Conservation (phyloP, 2,329 filamentous ascomycete species). For the Trichophyton rubrum region DNA sequence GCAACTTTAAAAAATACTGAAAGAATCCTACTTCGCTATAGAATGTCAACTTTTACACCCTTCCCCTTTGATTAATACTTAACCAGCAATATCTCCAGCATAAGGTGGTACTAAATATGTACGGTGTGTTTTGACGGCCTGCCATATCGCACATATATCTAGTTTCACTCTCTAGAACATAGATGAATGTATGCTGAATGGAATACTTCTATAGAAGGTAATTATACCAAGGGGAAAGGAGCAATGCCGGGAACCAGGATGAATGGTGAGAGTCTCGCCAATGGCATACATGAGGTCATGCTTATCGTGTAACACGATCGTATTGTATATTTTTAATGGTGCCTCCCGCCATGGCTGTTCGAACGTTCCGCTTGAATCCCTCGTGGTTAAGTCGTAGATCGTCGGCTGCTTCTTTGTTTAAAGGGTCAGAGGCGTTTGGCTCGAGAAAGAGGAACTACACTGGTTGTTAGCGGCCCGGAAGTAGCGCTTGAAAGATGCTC, state of each 20-base stretch:
- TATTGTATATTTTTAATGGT: conserved; percentile 59
- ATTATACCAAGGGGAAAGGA: neutral
- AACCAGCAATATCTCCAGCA: neutral
- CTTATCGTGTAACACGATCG: conserved; percentile 62
- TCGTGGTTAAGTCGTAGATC: conserved; percentile 79
- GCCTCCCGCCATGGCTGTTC: conserved; percentile 70
- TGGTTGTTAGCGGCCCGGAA: neutral
- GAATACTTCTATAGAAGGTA: neutral
- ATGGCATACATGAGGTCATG: neutral
- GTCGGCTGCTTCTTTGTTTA: conserved; percentile 96
- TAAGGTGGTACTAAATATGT: too few species aligned
- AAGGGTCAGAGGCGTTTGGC: conserved; percentile 89
- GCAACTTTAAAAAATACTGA: neutral
- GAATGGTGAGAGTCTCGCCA: neutral
- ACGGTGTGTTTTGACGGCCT: neutral
- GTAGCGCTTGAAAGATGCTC: conserved; percentile 14
- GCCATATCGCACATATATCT: neutral
- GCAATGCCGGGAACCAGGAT: neutral
- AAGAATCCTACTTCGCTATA: neutral
- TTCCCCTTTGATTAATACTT: neutral
- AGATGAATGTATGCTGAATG: neutral
- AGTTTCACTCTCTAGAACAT: neutral
- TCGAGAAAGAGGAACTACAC: conserved; percentile 87
- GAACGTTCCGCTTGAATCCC: conserved; percentile 81
- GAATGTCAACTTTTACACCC: neutral